Evolutionary conservation across 164 flowering plant genomes (phyloP).

Genomic region (Saururus chinensis): DNA sequence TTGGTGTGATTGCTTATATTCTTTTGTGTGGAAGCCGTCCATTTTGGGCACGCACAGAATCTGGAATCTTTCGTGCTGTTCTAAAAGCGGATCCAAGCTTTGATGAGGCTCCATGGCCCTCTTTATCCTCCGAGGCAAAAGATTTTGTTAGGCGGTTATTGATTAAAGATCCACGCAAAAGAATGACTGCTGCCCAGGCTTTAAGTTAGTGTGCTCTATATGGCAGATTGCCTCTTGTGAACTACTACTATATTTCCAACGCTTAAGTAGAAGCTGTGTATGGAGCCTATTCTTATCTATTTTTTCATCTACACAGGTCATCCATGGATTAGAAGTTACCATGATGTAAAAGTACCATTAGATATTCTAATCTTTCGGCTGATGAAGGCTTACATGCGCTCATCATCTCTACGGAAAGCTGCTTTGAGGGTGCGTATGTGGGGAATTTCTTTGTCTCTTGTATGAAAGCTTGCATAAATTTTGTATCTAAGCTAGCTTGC

Average conservation of each 20-base stretch:
- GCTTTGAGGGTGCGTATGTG: constrained; percentile 74
- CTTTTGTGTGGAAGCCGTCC: constrained; percentile 98
- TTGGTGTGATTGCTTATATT: constrained; percentile 92
- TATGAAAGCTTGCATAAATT: background rate
- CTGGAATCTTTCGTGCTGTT: constrained; percentile 87
- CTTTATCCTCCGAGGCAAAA: constrained; percentile 66
- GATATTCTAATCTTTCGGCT: constrained; percentile 65
- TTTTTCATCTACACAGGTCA: constrained; percentile 56
- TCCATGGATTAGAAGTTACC: constrained; percentile 68
- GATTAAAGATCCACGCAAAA: constrained; percentile 69
- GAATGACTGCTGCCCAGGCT: constrained; percentile 90
- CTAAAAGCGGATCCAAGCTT: constrained; percentile 83
- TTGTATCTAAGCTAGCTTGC: background rate
- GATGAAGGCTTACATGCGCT: constrained; percentile 75
- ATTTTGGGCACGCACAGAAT: constrained; percentile 95
- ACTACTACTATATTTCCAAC: background rate
- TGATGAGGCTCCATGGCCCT: constrained; percentile 87
- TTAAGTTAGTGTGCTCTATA: constrained; percentile 52
- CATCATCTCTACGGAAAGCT: constrained; percentile 89
- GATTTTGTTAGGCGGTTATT: constrained; percentile 79
- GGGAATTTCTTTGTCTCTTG: background rate
- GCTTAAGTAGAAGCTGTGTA: background rate
- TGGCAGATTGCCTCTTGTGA: background rate
- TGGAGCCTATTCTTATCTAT: background rate
- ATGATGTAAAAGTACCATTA: constrained; percentile 50